Evolutionary conservation across 2,329 filamentous ascomycete genomes (phyloP).

Genomic region (Tolypocladium ovalisporum): DNA sequence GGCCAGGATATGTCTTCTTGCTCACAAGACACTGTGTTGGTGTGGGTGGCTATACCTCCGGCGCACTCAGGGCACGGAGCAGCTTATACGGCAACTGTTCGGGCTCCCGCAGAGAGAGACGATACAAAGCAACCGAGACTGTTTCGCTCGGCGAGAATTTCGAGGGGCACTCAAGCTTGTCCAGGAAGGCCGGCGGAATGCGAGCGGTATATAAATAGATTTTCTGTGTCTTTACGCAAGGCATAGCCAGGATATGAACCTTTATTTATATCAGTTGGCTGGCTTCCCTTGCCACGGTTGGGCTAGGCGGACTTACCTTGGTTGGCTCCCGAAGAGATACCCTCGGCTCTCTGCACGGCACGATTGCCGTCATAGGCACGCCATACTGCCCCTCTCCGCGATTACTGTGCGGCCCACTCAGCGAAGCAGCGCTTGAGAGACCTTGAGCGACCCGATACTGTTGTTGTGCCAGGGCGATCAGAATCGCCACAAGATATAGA

Average conservation of each 20-base stretch:
- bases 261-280: neutral
- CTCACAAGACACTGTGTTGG: too few relatives aligned
- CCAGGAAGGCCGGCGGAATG: neutral
- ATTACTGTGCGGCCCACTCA: neutral
- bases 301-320: neutral
- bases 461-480: neutral
- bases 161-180: neutral
- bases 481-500: neutral
- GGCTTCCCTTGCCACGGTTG: neutral
- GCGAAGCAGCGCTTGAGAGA: neutral
- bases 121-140: neutral
- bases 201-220: neutral
- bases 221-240: neutral
- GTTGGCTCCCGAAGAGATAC: neutral
- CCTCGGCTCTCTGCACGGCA: neutral
- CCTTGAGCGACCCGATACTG: neutral
- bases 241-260: neutral
- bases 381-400: neutral
- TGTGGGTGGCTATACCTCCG: too few relatives aligned
- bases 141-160: neutral
- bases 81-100: neutral
- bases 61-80: too few relatives aligned
- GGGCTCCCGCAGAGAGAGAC: neutral
- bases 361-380: neutral
- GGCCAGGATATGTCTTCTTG: too few relatives aligned